Evolutionary conservation across 345 rosid genomes (phyloP), one percentile per base, ranked within the genome.

Genomic region (Brassica incana): DNA sequence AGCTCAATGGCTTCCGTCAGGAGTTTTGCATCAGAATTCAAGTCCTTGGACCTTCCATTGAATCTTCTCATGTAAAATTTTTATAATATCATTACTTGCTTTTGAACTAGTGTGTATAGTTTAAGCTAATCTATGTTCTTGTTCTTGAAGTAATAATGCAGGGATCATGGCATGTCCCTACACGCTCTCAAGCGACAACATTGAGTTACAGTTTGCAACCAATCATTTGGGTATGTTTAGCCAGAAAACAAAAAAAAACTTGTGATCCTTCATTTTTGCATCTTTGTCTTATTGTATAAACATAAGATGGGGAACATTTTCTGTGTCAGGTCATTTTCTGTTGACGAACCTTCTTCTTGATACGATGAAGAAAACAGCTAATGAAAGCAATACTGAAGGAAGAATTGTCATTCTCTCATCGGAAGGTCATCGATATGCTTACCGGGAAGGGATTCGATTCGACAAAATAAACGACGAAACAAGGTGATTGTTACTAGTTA

Each of bases 351-450:
- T 88, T 73, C 83, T 90, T 78, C 80, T 90, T 90, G 94, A 87
- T 9, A 88, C 73, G 0, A 90, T 90, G 97, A 92, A 87, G 87
- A 86, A 87, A 77, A 85, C 95, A 45, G 87, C 90, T 25, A 80
- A 8, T 25, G 80, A 86, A 82, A 87, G 90, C 75, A 81, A 65
- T 54, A 89, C 71, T 80, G 91, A 89, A 86, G 94, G 97, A 76
- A 87, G 96, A 79, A 88, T 92, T 72, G 84, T 89, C 10, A 84
- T 81, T 16, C 91, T 92, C 10, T 81, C 97, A 10, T 92, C 94
- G n/a, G 85, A 82, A 73, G 94, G 84, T 72, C 94, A 92, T 77
- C 84, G 85, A 3, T 73, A 71, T 54, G 27, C 91, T 32, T 88
- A 92, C 65, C 11, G 75, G 33, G 88, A 84, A 77, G 97, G 97